Percentiles rank a stretch among this genome's conserved stretches.
These are phyloP conservation scores for Psilocybe tampanensis DNA, from an alignment of 768 basidiomycete genomes.

Conservation along the genomic window DNA sequence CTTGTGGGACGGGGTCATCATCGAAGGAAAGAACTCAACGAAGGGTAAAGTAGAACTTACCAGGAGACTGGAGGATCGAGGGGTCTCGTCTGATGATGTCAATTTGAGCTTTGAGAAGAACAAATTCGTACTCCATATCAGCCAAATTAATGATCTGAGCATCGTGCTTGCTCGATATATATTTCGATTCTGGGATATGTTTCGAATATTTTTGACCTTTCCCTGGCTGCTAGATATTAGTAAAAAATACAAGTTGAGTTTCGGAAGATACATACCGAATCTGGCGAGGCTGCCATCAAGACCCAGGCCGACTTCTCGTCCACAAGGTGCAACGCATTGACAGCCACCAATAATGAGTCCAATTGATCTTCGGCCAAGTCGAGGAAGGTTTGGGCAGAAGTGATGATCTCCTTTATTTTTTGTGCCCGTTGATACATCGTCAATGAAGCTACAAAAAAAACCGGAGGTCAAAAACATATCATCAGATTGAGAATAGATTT, in stretches of 20 bases:
- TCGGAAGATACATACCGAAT: conserved; percentile 45
- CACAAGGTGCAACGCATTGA: conserved; percentile 85
- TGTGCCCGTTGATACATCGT: conserved; percentile 93
- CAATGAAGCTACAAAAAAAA: conserved; percentile 63
- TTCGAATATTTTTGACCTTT: conserved; percentile 75
- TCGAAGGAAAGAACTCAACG: conserved; percentile 18
- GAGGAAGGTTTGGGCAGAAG: conserved; percentile 39
- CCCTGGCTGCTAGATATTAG: conserved; percentile 45
- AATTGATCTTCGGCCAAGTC: conserved; percentile 66
- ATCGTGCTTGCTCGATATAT: conserved; percentile 60
- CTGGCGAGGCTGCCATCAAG: conserved; percentile 57
- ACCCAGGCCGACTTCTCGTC: conserved; percentile 86
- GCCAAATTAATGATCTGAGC: conserved; percentile 78
- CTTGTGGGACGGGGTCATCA: conserved; percentile 30
- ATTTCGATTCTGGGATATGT: conserved; percentile 78
- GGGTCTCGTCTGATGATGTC: conserved; percentile 74
- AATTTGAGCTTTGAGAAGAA: conserved; percentile 75
- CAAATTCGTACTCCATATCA: conserved; percentile 80
- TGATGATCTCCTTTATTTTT: conserved; percentile 65
- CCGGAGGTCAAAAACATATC: conserved; percentile 3
- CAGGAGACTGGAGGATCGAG: conserved; percentile 58
- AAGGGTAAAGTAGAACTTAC: conserved; percentile 46
- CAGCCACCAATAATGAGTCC: conserved; percentile 83
- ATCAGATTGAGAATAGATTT: conserved; percentile 6
- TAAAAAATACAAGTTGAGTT: conserved; percentile 8